Evolutionary conservation across 768 basidiomycete genomes (phyloP).

Genomic region (Russula griseocarnosa): DNA sequence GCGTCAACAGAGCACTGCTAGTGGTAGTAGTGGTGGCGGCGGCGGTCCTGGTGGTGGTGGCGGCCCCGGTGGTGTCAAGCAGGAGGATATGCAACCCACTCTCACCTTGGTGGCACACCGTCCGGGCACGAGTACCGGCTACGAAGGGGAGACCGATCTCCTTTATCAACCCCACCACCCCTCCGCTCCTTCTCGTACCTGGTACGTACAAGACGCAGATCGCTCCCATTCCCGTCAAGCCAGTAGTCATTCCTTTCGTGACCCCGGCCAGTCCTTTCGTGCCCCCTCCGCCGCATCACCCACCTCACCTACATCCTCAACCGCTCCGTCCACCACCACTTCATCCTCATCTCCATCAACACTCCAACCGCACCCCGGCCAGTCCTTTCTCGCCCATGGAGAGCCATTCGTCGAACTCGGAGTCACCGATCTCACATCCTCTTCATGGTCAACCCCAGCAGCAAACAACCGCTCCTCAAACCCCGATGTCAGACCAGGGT

Average conservation of each 20-base stretch:
- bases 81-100: constrained; percentile 38
- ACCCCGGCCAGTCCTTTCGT: constrained; percentile 79
- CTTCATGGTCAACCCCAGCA: constrained; percentile 27
- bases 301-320: constrained; percentile 38
- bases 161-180: constrained; percentile 34
- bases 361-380: constrained; percentile 38
- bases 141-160: constrained; percentile 47
- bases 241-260: constrained; percentile 69
- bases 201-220: constrained; percentile 44
- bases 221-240: constrained; percentile 38
- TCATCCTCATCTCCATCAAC: constrained; percentile 32
- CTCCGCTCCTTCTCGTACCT: constrained; percentile 31
- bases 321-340: constrained; percentile 28
- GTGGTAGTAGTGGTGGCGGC: too few species aligned
- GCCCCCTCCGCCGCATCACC: constrained; percentile 45
- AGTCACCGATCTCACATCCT: constrained; percentile 37
- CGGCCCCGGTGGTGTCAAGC: constrained; percentile 36
- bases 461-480: constrained; percentile 29
- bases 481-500: constrained; percentile 43
- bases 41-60: background rate
- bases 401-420: constrained; percentile 43
- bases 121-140: constrained; percentile 71
- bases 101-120: constrained; percentile 43
- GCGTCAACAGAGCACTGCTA: constrained; percentile 26
- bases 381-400: constrained; percentile 68